Conservation (phyloP, 495 filamentous ascomycete genomes). For the Hapsidospora chrysogenum region DNA sequence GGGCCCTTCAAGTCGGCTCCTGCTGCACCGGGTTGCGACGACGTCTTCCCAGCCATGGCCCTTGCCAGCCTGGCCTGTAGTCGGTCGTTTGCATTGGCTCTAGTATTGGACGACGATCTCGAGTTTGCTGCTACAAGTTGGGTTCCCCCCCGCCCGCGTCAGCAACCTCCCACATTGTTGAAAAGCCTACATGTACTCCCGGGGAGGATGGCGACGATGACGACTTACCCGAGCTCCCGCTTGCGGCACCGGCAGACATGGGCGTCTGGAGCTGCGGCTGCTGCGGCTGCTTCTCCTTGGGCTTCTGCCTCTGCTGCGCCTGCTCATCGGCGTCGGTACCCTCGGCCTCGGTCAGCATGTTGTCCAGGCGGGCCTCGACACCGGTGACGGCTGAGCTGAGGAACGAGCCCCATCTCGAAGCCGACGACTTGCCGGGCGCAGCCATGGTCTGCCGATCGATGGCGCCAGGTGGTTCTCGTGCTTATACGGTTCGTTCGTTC, state of each 20-base stretch:
- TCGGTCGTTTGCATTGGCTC: conserved; percentile 54
- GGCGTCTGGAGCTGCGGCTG: conserved; percentile 8
- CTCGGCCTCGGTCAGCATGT: conserved; percentile 70
- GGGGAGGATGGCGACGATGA: too few relatives aligned
- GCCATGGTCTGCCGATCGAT: conserved; percentile 22
- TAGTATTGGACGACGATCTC: conserved; percentile 36
- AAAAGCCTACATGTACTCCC: too few relatives aligned
- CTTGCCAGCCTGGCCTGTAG: conserved; percentile 74
- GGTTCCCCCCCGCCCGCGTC: conserved; percentile 8
- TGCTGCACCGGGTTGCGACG: not conserved
- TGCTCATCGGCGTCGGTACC: not conserved
- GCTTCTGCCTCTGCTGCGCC: conserved; percentile 6
- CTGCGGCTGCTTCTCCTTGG: conserved; percentile 11
- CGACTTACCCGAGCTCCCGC: too few relatives aligned
- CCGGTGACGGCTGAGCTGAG: conserved; percentile 84
- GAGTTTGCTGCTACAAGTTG: conserved; percentile 16
- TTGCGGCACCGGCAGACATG: conserved; percentile 11
- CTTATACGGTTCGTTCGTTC: too few relatives aligned
- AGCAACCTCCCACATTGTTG: too few relatives aligned
- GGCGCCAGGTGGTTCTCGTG: too few relatives aligned
- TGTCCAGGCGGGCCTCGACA: conserved; percentile 84
- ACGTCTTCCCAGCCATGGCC: conserved; percentile 30
- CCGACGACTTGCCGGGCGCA: conserved; percentile 11
- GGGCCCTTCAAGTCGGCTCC: not conserved
- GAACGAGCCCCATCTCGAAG: conserved; percentile 80